These are phyloP conservation scores for Penstemon eatonii DNA, from an alignment of 257 asterid species.

Conservation along the genomic window DNA sequence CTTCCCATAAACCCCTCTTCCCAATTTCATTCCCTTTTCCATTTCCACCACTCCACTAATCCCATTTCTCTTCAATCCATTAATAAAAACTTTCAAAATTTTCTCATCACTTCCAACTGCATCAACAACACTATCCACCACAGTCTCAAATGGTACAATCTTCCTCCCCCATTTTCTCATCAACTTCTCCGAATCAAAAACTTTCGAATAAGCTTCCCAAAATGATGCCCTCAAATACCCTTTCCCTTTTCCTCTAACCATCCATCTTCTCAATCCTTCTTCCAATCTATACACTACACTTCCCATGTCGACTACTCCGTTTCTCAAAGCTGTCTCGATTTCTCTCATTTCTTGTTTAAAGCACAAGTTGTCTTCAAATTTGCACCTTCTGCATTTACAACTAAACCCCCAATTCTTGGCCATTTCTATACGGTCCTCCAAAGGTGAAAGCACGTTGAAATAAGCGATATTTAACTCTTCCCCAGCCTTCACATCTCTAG, in stretches of 20 bases:
- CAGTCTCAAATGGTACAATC: constrained; percentile 50
- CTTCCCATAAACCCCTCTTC: constrained; percentile 89
- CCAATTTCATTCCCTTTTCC: constrained; percentile 69
- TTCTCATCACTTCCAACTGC: constrained; percentile 77
- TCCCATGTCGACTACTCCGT: constrained; percentile 64
- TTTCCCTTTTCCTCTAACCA: constrained; percentile 70
- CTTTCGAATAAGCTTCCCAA: constrained; percentile 67
- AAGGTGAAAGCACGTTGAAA: constrained; percentile 57
- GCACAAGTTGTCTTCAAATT: constrained; percentile 43
- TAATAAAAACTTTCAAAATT: constrained; percentile 48
- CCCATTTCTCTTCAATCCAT: constrained; percentile 53
- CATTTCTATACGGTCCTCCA: constrained; percentile 45
- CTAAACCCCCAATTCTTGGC: constrained; percentile 67
- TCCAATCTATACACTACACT: constrained; percentile 63
- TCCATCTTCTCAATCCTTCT: constrained; percentile 71
- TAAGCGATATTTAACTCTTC: constrained; percentile 78
- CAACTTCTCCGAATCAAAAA: constrained; percentile 55
- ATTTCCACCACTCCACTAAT: constrained; percentile 60
- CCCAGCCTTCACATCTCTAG: constrained; percentile 72
- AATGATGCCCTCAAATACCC: constrained; percentile 78
- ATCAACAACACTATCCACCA: constrained; percentile 69
- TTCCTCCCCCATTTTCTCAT: constrained; percentile 76
- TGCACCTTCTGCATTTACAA: constrained; percentile 70
- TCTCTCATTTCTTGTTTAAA: constrained; percentile 62
- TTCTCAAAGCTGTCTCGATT: constrained; percentile 46